A percentile compares a stretch with the other conserved stretches of the same genome.
phyloP scores from a whole-genome alignment of 352 stramenopile genomes.

The Aphanomyces astaci region DNA sequence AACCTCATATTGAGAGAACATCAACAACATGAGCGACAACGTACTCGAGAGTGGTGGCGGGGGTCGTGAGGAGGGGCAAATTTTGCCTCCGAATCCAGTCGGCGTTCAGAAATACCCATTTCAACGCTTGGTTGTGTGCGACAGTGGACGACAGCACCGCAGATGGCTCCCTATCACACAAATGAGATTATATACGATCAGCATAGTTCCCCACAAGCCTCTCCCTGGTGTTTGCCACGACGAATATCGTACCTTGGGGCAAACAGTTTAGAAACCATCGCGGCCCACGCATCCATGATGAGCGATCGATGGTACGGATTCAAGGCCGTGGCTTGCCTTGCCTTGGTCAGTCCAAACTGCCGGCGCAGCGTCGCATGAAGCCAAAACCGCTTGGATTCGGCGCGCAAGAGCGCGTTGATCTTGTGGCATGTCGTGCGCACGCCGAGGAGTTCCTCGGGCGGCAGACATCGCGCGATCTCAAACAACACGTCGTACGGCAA shows the following conservation, averaged over 20 bases:
- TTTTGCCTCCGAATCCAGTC: slow-evolving; percentile 74
- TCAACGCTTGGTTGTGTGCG: slow-evolving; percentile 64
- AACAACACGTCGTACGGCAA: slow-evolving; percentile 79
- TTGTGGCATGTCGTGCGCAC: slow-evolving; percentile 66
- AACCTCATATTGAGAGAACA: not conserved
- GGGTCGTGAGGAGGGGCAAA: slow-evolving; percentile 27
- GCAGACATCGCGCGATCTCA: slow-evolving; percentile 62
- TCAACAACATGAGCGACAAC: not conserved
- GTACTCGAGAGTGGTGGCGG: slow-evolving; percentile 5
- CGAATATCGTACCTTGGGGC: slow-evolving; percentile 39
- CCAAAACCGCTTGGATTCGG: slow-evolving; percentile 79
- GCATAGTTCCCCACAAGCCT: too few species aligned
- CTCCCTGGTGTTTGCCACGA: too few species aligned
- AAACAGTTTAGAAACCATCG: slow-evolving; percentile 70
- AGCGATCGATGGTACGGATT: slow-evolving; percentile 53
- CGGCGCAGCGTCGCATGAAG: slow-evolving; percentile 67
- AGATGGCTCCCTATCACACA: slow-evolving; percentile 43
- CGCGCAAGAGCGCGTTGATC: slow-evolving; percentile 75
- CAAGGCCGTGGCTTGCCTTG: slow-evolving; percentile 38
- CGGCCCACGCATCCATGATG: slow-evolving; percentile 70
- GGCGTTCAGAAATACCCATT: slow-evolving; percentile 82
- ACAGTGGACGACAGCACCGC: slow-evolving; percentile 60
- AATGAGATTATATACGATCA: too few species aligned
- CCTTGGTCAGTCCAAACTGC: slow-evolving; percentile 39
- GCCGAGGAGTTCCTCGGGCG: slow-evolving; percentile 68